A percentile compares a stretch with the other conserved stretches of the same genome.
These are phyloP conservation scores for Gossypium anomalum DNA, from an alignment of 345 rosid genomes.

Conservation along the genomic window DNA sequence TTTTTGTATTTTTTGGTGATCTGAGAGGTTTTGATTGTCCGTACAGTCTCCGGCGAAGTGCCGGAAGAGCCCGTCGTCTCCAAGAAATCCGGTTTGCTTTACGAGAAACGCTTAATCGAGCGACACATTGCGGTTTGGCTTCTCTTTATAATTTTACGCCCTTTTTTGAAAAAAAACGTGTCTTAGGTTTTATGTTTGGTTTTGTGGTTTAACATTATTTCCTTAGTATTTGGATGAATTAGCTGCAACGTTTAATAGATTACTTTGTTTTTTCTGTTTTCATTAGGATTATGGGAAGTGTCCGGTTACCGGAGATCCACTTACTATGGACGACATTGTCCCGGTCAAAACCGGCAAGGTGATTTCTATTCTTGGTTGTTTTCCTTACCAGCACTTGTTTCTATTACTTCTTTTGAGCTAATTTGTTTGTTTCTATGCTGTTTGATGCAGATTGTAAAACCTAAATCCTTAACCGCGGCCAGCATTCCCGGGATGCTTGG, in stretches of 20 bases:
- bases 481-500: conserved; percentile 97
- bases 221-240: conserved; percentile 7
- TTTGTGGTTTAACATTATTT: no score
- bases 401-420: neutral
- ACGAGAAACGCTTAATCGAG: conserved; percentile 85
- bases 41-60: conserved; percentile 83
- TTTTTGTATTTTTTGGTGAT: conserved; percentile 1
- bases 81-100: conserved; percentile 72
- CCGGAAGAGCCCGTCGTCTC: conserved; percentile 90
- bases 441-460: conserved; percentile 70
- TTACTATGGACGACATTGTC: conserved; percentile 69
- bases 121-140: conserved; percentile 55
- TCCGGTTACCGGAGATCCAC: conserved; percentile 74
- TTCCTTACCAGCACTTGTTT: neutral
- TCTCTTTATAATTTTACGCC: neutral
- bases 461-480: conserved; percentile 75
- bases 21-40: conserved; percentile 1
- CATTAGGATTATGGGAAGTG: conserved; percentile 84
- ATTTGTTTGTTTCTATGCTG: conserved; percentile 1
- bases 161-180: neutral
- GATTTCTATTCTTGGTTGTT: conserved; percentile 4
- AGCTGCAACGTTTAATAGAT: conserved; percentile 12
- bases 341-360: conserved; percentile 73
- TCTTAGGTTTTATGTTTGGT: conserved; percentile 34
- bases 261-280: neutral